Evolutionary conservation across 768 basidiomycete genomes (phyloP).

Genomic region (Tulasnella sp.): DNA sequence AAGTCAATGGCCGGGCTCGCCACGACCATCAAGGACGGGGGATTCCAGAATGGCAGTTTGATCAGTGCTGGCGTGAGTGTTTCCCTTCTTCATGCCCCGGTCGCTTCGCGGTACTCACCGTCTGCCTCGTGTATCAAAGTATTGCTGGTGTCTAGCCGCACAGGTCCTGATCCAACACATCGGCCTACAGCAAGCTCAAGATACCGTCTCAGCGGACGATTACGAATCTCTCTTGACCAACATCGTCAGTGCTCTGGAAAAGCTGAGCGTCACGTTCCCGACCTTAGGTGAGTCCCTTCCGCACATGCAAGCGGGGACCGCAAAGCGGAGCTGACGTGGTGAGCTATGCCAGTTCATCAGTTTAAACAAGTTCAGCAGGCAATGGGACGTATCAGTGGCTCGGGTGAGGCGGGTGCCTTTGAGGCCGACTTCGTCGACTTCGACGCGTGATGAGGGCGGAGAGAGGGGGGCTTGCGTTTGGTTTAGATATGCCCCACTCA

Average conservation of each 20-base stretch:
- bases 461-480: too few relatives aligned
- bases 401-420: too few relatives aligned
- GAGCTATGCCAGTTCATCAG: background rate
- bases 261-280: background rate
- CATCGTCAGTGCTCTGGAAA: background rate
- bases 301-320: background rate
- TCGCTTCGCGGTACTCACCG: background rate
- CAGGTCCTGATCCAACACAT: constrained; percentile 4
- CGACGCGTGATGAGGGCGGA: too few relatives aligned
- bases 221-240: background rate
- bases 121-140: background rate
- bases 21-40: background rate
- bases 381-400: background rate
- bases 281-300: background rate
- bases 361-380: background rate
- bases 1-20: background rate
- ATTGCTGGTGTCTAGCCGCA: constrained; percentile 7
- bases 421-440: too few relatives aligned
- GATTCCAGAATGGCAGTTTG: background rate
- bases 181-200: background rate
- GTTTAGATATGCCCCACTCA: too few relatives aligned
- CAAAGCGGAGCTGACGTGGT: background rate
- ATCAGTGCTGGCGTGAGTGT: background rate
- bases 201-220: background rate
- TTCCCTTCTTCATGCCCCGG: background rate